These are phyloP conservation scores for Coniophora puteana DNA, from an alignment of 1,284 basidiomycete genomes.

Conservation along the genomic window DNA sequence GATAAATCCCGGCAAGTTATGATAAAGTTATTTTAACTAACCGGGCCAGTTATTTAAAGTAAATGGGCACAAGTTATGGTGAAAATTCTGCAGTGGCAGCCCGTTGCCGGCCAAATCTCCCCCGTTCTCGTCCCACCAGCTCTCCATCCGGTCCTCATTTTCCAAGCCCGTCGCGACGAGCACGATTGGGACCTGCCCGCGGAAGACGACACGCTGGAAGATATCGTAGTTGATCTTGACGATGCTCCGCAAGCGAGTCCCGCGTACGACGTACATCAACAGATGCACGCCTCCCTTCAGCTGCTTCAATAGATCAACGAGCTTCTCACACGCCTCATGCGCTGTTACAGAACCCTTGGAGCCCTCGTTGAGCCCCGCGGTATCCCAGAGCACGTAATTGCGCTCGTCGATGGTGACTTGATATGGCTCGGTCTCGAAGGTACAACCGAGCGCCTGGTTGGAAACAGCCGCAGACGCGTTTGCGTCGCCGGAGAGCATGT, in stretches of 20 bases:
- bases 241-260: constrained; percentile 17
- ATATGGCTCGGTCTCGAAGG: constrained; percentile 11
- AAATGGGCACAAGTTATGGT: no score
- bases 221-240: constrained; percentile 21
- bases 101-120: constrained; percentile 13
- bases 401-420: constrained; percentile 4
- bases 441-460: constrained; percentile 23
- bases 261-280: constrained; percentile 24
- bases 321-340: no score
- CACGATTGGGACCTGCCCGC: constrained; percentile 19
- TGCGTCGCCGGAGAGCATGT: constrained; percentile 13
- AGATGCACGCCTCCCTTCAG: constrained; percentile 20
- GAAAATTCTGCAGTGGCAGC: no score
- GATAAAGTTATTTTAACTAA: no score
- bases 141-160: constrained; percentile 20
- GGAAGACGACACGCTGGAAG: constrained; percentile 21
- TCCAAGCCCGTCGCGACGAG: constrained; percentile 25
- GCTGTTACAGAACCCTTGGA: no score
- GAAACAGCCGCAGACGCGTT: constrained; percentile 13
- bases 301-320: constrained; percentile 24
- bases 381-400: constrained; percentile 25
- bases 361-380: constrained; percentile 25
- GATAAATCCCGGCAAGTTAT: no score
- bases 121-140: constrained; percentile 24
- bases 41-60: no score